Evolutionary conservation across 208 protist species (phyloP).

Genomic region (Leishmania tarentolae): DNA sequence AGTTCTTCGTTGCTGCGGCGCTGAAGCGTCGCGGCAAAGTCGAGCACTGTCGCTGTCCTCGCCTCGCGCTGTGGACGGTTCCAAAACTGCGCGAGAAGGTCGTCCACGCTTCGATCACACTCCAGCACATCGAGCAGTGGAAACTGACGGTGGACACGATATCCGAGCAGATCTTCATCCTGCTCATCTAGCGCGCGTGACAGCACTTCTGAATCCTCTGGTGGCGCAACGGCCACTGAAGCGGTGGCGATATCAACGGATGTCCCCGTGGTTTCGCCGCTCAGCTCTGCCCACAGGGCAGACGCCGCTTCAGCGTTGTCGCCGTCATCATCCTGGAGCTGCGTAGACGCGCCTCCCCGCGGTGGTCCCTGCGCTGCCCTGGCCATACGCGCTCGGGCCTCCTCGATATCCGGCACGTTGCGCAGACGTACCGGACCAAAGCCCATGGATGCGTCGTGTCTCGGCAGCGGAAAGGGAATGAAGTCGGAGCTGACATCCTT

Average conservation of each 20-base stretch:
- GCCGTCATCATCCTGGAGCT: slow-evolving; percentile 3
- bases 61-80: slow-evolving; percentile 62
- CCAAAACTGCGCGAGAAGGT: slow-evolving; percentile 74
- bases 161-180: slow-evolving; percentile 43
- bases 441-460: slow-evolving; percentile 75
- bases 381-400: slow-evolving; percentile 39
- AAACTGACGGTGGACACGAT: slow-evolving; percentile 54
- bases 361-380: background rate
- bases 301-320: background rate
- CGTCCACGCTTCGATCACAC: slow-evolving; percentile 68
- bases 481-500: slow-evolving; percentile 58
- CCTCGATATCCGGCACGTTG: slow-evolving; percentile 82
- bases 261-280: background rate
- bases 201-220: background rate
- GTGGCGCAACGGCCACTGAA: background rate
- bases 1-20: slow-evolving; percentile 70
- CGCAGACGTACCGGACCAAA: slow-evolving; percentile 78
- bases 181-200: slow-evolving; percentile 1
- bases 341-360: background rate
- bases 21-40: slow-evolving; percentile 71
- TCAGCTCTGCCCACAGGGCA: slow-evolving; percentile 8
- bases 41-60: slow-evolving; percentile 68
- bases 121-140: slow-evolving; percentile 74
- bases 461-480: slow-evolving; percentile 86
- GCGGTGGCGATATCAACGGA: background rate